Base-by-base conservation (phyloP, 768 basidiomycete genomes). In the Coprinopsis sp. region DNA sequence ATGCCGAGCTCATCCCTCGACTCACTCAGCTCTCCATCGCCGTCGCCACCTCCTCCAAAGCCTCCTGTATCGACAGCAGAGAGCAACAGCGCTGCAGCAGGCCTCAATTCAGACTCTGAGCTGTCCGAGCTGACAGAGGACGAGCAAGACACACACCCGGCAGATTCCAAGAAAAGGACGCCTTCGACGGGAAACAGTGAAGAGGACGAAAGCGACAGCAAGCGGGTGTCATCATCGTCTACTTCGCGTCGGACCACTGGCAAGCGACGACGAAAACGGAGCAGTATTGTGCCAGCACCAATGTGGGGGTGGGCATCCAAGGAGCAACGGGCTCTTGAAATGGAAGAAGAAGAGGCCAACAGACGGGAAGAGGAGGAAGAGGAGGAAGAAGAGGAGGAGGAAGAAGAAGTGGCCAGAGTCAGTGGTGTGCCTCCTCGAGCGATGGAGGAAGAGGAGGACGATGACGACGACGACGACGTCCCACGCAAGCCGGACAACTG, bases 261-360 rank as follows among this genome's bases (percentile, higher is more conserved):
- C 29, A 51, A 39, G 8, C 23, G 66, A 12, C 64, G 73, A 51
- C 74, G 69, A 61, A 78, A 79, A 57, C 75, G 81, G 42, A 77
- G 82, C 55, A 83, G 82, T 46, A 72, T 88, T 50, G 81, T 87
- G 1, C 86, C 88, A 23, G 81, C 81, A 28, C 79, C 79, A 44
- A 91, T 90, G 86, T 91, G 88, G 89, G 87, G 77, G 21, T 91
- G 89, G 88, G 87, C 81, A 54, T 81, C 79, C 60, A 71, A 65
- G 39, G 73, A 63, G 63, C 51, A 61, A 13, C 24, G 54, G 30
- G 56, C 52, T 41, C 54, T 51, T 28, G 51, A 59, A 27, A 59
- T 66, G 45, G 77, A 79, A 52, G 75, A 76, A 44, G 74, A 77
- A 73, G 79, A 84, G 50, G 81, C 46, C 25, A 58, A 49, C 43